A percentile compares a stretch with the other conserved stretches of the same genome.
These are phyloP conservation scores for Hypseocharis bilobata DNA, from an alignment of 441 rosid genomes.

Conservation along the genomic window DNA sequence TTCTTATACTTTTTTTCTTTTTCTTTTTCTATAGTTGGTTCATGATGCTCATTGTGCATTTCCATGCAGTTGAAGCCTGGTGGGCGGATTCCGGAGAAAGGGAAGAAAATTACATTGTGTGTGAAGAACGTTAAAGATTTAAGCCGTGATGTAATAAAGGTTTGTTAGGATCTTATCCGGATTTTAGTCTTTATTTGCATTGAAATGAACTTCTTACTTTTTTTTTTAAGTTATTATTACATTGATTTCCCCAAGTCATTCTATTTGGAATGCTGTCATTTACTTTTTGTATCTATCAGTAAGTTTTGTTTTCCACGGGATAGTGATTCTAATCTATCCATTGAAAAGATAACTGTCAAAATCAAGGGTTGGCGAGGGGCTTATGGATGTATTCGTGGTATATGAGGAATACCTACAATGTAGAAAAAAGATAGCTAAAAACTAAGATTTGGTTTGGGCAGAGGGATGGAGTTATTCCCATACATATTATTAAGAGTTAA, in stretches of 20 bases:
- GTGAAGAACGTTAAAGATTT: slow-evolving; percentile 55
- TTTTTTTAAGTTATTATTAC: neutral
- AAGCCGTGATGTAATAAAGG: slow-evolving; percentile 94
- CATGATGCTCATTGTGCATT: slow-evolving; percentile 16
- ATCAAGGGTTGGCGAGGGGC: neutral
- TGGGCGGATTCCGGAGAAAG: slow-evolving; percentile 75
- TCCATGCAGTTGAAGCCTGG: slow-evolving; percentile 74
- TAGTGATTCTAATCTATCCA: neutral
- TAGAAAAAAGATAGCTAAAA: neutral
- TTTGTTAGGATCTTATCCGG: slow-evolving; percentile 20
- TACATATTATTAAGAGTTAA: neutral
- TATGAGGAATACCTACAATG: neutral
- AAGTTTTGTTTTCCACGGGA: neutral
- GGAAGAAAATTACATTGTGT: slow-evolving; percentile 54
- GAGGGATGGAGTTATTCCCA: too few relatives aligned
- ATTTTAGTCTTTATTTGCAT: neutral
- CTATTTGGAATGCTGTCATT: neutral
- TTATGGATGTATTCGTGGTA: neutral
- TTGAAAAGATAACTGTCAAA: neutral
- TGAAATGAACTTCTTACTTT: neutral
- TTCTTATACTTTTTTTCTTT: slow-evolving; percentile 2
- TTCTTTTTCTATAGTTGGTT: slow-evolving; percentile 2
- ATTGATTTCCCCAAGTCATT: neutral
- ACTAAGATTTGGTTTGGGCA: too few relatives aligned
- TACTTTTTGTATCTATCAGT: neutral